These are phyloP conservation scores for Tuber microsphaerosporum DNA, from an alignment of 495 filamentous ascomycete species.

Conservation along the genomic window DNA sequence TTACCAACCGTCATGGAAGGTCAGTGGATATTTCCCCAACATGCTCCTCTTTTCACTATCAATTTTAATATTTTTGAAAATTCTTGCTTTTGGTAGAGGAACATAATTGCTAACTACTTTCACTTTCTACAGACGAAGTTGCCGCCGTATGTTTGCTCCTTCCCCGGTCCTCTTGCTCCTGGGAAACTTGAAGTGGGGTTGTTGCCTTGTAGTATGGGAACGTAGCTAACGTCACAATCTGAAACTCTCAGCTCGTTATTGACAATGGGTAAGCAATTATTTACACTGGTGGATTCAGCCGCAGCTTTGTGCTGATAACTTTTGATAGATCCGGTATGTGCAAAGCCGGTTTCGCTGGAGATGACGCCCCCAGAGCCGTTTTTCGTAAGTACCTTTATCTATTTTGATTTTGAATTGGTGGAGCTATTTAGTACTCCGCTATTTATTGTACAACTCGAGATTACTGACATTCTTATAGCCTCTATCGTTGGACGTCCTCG, in stretches of 20 bases:
- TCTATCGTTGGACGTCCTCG: conserved; percentile 99
- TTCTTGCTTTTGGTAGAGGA: conserved; percentile 24
- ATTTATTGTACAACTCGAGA: conserved; percentile 31
- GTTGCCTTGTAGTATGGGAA: conserved; percentile 13
- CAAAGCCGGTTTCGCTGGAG: conserved; percentile 99
- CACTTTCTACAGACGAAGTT: conserved; percentile 79
- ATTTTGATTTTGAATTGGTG: conserved; percentile 25
- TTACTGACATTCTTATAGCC: conserved; percentile 51
- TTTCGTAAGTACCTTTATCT: conserved; percentile 79
- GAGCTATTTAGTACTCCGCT: conserved; percentile 34
- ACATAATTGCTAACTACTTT: conserved; percentile 50
- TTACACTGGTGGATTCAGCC: neutral
- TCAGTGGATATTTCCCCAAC: conserved; percentile 49
- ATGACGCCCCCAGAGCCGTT: conserved; percentile 98
- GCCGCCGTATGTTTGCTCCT: conserved; percentile 55
- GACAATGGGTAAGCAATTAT: conserved; percentile 92
- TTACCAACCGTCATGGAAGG: conserved; percentile 66
- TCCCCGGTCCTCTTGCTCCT: conserved; percentile 1
- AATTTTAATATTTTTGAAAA: conserved; percentile 18
- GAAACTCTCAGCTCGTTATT: conserved; percentile 69
- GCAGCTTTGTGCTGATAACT: conserved; percentile 22
- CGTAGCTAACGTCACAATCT: conserved; percentile 33
- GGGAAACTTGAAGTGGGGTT: conserved; percentile 20
- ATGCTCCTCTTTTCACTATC: conserved; percentile 39
- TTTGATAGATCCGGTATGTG: conserved; percentile 92